Base-by-base conservation (phyloP, 139 green algal species). In the Volvox africanus region DNA sequence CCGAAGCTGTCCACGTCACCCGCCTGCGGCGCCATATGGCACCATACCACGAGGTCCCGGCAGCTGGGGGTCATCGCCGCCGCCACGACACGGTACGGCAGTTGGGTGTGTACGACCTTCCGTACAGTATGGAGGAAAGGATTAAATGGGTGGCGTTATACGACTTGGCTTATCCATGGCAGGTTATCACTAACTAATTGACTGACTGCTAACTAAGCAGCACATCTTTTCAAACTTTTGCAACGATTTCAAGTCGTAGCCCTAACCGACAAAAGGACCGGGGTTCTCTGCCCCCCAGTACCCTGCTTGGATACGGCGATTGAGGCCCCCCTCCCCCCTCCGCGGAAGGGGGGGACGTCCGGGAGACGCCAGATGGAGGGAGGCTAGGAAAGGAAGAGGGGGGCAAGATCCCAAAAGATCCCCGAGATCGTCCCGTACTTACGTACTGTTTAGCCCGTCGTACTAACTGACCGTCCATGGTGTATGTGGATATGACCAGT, bases 11-110 rank as follows among this genome's bases (percentile, higher is more conserved):
- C 86, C 0, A 84, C 73, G 82, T 95, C 93, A 1, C 87, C 90
- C 37, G 68, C 55, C 37, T 90, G 81, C 13, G 78, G 82, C 24
- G 87, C 65, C 50, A 94, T 44, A 30, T 33, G 35, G 33, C 68
- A 87, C 83, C 93, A 94, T 16, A 96, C 18, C 82, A 94, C 69
- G 86, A 96, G 82, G 69, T 96, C 92, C 5, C 87, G 61, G 33
- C 79, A 81, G 65, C 75, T 91, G 55, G 77, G 65, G 1, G 92
- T 94, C 68, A 96, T 50, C 13, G 69, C 87, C 0, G 94, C 94
- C 44, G 87, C 80, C 33, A 94, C 91, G 76, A 93, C 86, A 13
- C 62, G 79, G 61, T 89, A 91, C 28, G 80, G 71, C 32, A 91
- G 69, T 32, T 77, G 76, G 14, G 55, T 68, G 61, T 89, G 83